These are phyloP conservation scores for Cladophialophora yegresii DNA, from an alignment of 2,329 filamentous ascomycete species.

Conservation along the genomic window DNA sequence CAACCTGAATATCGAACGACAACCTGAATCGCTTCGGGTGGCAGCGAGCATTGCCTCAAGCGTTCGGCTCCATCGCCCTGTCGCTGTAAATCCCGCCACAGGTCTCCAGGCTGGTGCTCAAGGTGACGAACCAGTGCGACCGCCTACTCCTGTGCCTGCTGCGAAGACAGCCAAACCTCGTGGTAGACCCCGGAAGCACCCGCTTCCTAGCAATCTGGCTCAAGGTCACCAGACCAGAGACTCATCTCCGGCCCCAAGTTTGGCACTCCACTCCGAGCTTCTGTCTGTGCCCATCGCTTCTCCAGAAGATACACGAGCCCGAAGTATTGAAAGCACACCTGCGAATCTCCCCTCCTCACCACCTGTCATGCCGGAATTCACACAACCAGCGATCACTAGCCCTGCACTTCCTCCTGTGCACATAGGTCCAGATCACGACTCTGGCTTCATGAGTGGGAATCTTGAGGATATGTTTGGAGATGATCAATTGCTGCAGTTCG, in stretches of 20 bases:
- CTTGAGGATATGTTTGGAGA: conserved; percentile 50
- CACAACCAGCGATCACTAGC: conserved; percentile 63
- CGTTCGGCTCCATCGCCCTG: conserved; percentile 78
- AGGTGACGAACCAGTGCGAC: conserved; percentile 50
- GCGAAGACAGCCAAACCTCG: conserved; percentile 32
- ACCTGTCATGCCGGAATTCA: conserved; percentile 67
- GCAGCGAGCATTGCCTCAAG: conserved; percentile 88
- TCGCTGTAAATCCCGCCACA: conserved; percentile 50
- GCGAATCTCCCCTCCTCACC: conserved; percentile 87
- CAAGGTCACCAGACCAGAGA: conserved; percentile 62
- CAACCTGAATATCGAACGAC: conserved; percentile 67
- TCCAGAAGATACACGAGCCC: conserved; percentile 54
- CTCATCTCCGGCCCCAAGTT: conserved; percentile 45
- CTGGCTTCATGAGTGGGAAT: conserved; percentile 82
- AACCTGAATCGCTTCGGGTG: conserved; percentile 80
- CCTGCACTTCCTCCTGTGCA: conserved; percentile 63
- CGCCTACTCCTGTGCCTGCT: conserved; percentile 49
- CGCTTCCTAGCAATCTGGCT: conserved; percentile 55
- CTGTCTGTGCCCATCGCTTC: conserved; percentile 53
- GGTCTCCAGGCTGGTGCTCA: conserved; percentile 36
- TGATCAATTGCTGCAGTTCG: conserved; percentile 32
- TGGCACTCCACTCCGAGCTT: conserved; percentile 41
- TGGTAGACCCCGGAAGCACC: conserved; percentile 35
- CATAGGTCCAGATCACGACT: conserved; percentile 63
- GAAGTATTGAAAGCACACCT: conserved; percentile 64